Percentiles rank a stretch among this genome's conserved stretches.
Evolutionary conservation across 768 basidiomycete species (phyloP).

Genomic region (Termitomyces sp.): DNA sequence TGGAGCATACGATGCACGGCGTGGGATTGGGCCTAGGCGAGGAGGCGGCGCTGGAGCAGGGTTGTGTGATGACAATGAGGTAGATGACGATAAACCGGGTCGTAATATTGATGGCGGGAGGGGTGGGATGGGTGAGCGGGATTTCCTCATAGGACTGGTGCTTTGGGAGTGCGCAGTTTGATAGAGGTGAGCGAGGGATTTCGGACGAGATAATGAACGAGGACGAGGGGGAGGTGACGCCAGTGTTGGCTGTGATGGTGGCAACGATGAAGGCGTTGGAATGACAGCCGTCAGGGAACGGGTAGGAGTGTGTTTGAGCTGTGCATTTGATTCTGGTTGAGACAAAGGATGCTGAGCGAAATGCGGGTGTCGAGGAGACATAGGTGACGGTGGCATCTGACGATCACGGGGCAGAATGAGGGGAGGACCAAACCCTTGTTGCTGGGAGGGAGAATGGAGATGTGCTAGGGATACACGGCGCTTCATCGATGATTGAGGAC

Average conservation of each 20-base stretch:
- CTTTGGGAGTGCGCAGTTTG: slow-evolving; percentile 15
- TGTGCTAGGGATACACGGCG: slow-evolving; percentile 23
- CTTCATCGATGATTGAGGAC: slow-evolving; percentile 16
- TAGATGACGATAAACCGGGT: slow-evolving; percentile 4
- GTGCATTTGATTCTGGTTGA: slow-evolving; percentile 23
- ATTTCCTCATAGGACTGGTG: slow-evolving; percentile 18
- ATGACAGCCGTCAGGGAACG: slow-evolving; percentile 10
- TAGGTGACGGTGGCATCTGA: slow-evolving; percentile 21
- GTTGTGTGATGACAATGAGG: slow-evolving; percentile 3
- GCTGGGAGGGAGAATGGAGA: slow-evolving; percentile 18
- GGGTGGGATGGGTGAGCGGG: slow-evolving; percentile 7
- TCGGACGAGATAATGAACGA: slow-evolving; percentile 11
- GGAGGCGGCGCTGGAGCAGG: slow-evolving; percentile 3
- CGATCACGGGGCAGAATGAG: slow-evolving; percentile 11
- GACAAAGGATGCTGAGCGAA: slow-evolving; percentile 13
- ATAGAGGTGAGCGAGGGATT: slow-evolving; percentile 17
- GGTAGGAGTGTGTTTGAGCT: slow-evolving; percentile 16
- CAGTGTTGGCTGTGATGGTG: not conserved
- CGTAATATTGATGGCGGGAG: slow-evolving; percentile 1
- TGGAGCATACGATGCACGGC: slow-evolving; percentile 25
- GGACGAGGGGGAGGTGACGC: slow-evolving; percentile 4
- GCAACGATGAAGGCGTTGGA: slow-evolving; percentile 7
- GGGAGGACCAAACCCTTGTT: slow-evolving; percentile 12
- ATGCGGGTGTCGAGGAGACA: slow-evolving; percentile 22
- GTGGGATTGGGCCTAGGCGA: slow-evolving; percentile 19